phyloP scores from a whole-genome alignment of 768 basidiomycete species.

The Tubosaeta sp. region DNA sequence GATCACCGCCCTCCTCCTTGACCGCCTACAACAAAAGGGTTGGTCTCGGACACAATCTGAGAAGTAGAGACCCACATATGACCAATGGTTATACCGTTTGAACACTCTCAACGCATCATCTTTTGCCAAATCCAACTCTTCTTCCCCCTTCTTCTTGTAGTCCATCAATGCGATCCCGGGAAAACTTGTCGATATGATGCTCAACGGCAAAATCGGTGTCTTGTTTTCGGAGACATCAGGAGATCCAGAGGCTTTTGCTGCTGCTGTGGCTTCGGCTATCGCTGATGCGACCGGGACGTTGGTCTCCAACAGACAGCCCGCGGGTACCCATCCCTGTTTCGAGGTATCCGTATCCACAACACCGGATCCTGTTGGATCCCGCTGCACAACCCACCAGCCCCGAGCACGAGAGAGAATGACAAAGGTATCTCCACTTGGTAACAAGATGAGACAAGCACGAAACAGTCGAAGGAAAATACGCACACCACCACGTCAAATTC shows the following conservation, averaged over 20 bases:
- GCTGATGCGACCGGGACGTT: constrained; percentile 87
- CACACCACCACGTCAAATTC: constrained; percentile 98
- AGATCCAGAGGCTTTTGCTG: constrained; percentile 45
- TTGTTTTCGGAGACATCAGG: constrained; percentile 40
- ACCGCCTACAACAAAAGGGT: constrained; percentile 59
- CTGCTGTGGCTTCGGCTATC: constrained; percentile 75
- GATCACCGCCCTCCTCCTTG: constrained; percentile 87
- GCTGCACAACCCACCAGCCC: constrained; percentile 99
- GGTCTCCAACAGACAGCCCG: constrained; percentile 93
- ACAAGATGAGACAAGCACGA: constrained; percentile 4
- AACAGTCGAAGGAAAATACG: constrained; percentile 30
- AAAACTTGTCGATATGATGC: constrained; percentile 96
- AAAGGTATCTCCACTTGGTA: constrained; percentile 80
- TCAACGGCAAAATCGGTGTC: constrained; percentile 82
- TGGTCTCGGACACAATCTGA: not conserved
- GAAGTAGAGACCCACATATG: constrained; percentile 55
- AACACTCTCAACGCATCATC: constrained; percentile 90
- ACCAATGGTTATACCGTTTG: constrained; percentile 98
- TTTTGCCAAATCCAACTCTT: constrained; percentile 85
- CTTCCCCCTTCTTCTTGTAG: constrained; percentile 89
- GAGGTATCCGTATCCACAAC: constrained; percentile 68
- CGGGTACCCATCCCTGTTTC: constrained; percentile 96
- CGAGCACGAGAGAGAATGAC: constrained; percentile 91
- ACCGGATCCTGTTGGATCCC: constrained; percentile 83
- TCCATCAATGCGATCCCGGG: constrained; percentile 97